These are phyloP conservation scores for Starmera quercuum DNA, from an alignment of 805 yeast genomes.

Conservation along the genomic window DNA sequence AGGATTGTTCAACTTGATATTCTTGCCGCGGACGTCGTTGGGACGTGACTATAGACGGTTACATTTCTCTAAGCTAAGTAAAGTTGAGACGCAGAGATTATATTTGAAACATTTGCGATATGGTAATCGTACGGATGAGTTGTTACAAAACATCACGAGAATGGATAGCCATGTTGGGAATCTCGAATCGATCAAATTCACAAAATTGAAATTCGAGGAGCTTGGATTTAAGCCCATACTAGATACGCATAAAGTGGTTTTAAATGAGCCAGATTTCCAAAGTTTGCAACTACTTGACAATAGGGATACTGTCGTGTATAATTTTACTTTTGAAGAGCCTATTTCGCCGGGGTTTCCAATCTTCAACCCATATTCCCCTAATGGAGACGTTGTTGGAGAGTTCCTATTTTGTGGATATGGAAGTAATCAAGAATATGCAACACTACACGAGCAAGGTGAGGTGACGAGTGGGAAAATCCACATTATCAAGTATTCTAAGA, in stretches of 20 bases:
- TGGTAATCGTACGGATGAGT: constrained; percentile 32
- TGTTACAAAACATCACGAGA: background rate
- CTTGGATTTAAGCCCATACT: constrained; percentile 42
- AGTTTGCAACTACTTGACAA: constrained; percentile 28
- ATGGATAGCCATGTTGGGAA: background rate
- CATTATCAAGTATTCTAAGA: constrained; percentile 42
- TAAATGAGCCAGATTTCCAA: constrained; percentile 43
- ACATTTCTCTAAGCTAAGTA: constrained; percentile 58
- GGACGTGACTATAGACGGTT: constrained; percentile 73
- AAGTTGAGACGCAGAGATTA: constrained; percentile 60
- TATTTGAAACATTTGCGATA: constrained; percentile 35
- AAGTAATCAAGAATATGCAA: constrained; percentile 47
- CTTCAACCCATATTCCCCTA: constrained; percentile 58
- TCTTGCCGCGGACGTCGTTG: constrained; percentile 78
- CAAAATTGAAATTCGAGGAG: constrained; percentile 39
- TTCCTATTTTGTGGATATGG: constrained; percentile 49
- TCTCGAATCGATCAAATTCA: constrained; percentile 37
- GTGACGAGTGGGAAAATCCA: constrained; percentile 51
- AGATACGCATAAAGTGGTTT: constrained; percentile 51
- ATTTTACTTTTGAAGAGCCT: no score
- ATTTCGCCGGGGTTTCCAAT: constrained; percentile 54
- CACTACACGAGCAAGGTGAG: constrained; percentile 28
- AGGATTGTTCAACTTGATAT: constrained; percentile 49
- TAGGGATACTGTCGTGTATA: constrained; percentile 29
- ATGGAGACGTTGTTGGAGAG: constrained; percentile 48